Percentiles rank a stretch among this genome's conserved stretches.
Evolutionary conservation across 2,329 filamentous ascomycete genomes (phyloP).

Genomic region (Tolypocladium endophyticum): DNA sequence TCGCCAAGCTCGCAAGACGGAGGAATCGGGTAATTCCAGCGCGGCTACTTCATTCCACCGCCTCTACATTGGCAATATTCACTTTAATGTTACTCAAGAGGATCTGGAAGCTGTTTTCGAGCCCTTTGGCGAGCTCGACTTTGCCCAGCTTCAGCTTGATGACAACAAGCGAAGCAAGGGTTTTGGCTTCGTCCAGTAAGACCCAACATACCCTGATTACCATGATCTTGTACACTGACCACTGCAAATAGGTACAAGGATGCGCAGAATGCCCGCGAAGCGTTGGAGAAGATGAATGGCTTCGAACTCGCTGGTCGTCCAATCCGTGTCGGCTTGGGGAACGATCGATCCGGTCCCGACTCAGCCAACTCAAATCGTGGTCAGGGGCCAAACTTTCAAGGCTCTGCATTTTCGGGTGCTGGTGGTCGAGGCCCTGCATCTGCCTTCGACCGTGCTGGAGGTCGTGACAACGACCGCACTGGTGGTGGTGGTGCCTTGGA

Average conservation of each 20-base stretch:
- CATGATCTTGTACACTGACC: background rate
- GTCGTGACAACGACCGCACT: conserved; percentile 80
- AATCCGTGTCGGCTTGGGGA: conserved; percentile 96
- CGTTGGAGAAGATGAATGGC: conserved; percentile 97
- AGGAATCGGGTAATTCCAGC: conserved; percentile 61
- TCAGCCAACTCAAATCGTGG: conserved; percentile 87
- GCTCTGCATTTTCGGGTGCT: conserved; percentile 82
- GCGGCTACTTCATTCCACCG: conserved; percentile 93
- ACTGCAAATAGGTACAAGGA: conserved; percentile 62
- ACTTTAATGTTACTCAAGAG: conserved; percentile 96
- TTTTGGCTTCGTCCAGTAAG: conserved; percentile 98
- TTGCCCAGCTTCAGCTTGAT: conserved; percentile 95
- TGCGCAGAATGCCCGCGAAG: conserved; percentile 82
- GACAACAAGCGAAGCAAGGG: conserved; percentile 83
- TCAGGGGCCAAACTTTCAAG: conserved; percentile 72
- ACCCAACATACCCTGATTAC: conserved; percentile 12
- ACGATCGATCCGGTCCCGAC: conserved; percentile 99
- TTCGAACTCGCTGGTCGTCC: conserved; percentile 96
- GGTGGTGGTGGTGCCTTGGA: conserved; percentile 90
- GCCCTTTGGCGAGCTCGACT: conserved; percentile 94
- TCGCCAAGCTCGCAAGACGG: conserved; percentile 79
- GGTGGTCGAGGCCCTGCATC: conserved; percentile 77
- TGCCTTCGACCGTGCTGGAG: conserved; percentile 84
- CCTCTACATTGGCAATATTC: conserved; percentile 97
- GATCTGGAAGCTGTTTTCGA: conserved; percentile 95